Base-by-base conservation (phyloP, 139 green algal species). In the Haematococcus sp. region DNA sequence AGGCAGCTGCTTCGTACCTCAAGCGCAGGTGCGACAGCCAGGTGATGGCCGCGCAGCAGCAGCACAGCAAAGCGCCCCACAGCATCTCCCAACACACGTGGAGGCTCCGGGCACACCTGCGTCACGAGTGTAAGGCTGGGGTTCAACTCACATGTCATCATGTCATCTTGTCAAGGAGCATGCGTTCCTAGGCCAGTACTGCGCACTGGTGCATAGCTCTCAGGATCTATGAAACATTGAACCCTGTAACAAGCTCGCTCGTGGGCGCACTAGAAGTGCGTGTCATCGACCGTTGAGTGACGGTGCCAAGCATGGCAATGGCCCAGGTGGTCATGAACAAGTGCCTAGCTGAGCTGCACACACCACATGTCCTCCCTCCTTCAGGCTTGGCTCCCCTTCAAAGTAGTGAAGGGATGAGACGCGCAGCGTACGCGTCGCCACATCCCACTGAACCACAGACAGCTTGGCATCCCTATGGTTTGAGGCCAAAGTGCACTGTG, bases 391-490 rank as follows among this genome's bases (percentile, higher is more conserved):
- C 51, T 93, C 87, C 0, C 81, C 85, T 79, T 98, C 94, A 71
- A 93, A 96, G 74, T 74, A 95, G 75, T 98, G 94, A 73, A 98
- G 70, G 44, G 85, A 91, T 68, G 74, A 86, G 63, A 76, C 85
- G 32, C 49, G 68, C 28, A 96, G 79, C 28, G 69, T 71, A 52
- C 88, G 74, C 0, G 30, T 44, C 1, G 51, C 31, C 4, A 79
- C 74, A 74, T 97, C 90, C 91, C 92, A 98, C 35, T 92, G 81
- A 54, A 98, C 33, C 58, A 98, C 91, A 7, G 75, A 86, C 33
- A 97, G 56, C 83, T 98, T 98, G 70, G 88, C 91, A 22, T 98
- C 94, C 76, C 93, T 94, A n/a, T n/a, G n/a, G n/a, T n/a, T n/a
- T n/a, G n/a, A n/a, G n/a, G n/a, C n/a, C n/a, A n/a, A n/a, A n/a